Base-by-base conservation (phyloP, 2,329 filamentous ascomycete genomes). In the Penicillium sp. region DNA sequence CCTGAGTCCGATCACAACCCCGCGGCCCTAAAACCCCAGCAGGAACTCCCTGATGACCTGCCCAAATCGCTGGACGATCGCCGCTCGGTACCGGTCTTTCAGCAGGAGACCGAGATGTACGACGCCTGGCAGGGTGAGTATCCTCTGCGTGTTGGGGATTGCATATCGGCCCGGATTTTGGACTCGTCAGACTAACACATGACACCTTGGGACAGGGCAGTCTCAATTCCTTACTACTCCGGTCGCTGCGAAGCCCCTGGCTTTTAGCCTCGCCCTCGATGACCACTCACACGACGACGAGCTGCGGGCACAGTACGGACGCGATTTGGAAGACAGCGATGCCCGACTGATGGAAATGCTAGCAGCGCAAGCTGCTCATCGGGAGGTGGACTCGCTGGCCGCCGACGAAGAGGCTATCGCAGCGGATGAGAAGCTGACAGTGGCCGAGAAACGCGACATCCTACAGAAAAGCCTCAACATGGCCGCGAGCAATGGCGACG, bases 401-500 rank as follows among this genome's bases (percentile, higher is more conserved):
- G 83, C 86, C 46, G 84, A 93, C 59, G 89, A 95, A 64, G 85
- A 93, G 51, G 81, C 84, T 40, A 82, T 97, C 44, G 81, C 87
- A 13, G 74, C 79, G 3, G 85, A 93, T 65, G 79, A 86, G 43
- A 86, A 84, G 59, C 71, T 95, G 45, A 79, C 87, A 0, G 77
- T 81, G 18, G 79, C 82, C 6, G 85, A 95, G 66, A 97, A 96
- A 76, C 82, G 77, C 57, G 79, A 86, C 37, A 81, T 86, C 29
- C 70, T 98, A 32, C 93, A 98, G 66, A 91, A 88, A 63, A 84
- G 87, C 11, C 76, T 98, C 55, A 90, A 91, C 62, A 94, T 96
- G 83, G 91, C 93, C 10, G 89, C 93, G 2, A 96, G 91, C 67
- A 98, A 98, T 67, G 93, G 93, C 40, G 93, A 97, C 69, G 81